These are phyloP conservation scores for Drechslerella dactyloides DNA, from an alignment of 2,329 filamentous ascomycete genomes.

Conservation along the genomic window DNA sequence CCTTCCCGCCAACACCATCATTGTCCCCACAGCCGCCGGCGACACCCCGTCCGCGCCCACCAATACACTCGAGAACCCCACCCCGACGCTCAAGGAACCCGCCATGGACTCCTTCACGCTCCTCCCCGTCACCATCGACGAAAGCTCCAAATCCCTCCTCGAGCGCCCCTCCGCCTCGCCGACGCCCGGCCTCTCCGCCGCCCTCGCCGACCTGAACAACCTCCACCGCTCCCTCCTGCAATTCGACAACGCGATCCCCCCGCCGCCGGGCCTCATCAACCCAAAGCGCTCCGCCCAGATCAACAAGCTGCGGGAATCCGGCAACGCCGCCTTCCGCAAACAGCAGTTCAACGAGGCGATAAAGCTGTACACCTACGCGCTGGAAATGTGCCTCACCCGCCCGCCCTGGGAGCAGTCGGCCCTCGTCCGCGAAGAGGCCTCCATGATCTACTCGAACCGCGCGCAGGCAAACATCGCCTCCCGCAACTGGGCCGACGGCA, in stretches of 20 bases:
- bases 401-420: constrained; percentile 87
- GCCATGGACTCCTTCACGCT: constrained; percentile 74
- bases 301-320: constrained; percentile 85
- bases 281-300: constrained; percentile 88
- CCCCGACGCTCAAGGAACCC: constrained; percentile 60
- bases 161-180: constrained; percentile 58
- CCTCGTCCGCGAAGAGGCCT: constrained; percentile 82
- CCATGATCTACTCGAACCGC: constrained; percentile 80
- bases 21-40: neutral
- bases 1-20: no score
- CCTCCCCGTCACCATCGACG: constrained; percentile 80
- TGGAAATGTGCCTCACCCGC: constrained; percentile 83
- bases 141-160: constrained; percentile 77
- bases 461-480: constrained; percentile 88
- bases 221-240: constrained; percentile 77
- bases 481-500: constrained; percentile 81
- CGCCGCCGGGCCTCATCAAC: constrained; percentile 87
- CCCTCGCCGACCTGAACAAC: constrained; percentile 76
- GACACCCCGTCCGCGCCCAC: neutral
- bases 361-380: constrained; percentile 80
- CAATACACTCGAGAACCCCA: constrained; percentile 59
- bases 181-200: constrained; percentile 65
- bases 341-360: constrained; percentile 75
- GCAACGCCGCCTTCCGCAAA: constrained; percentile 83
- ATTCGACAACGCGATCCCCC: constrained; percentile 71